Percentiles rank a stretch among this genome's conserved stretches.
phyloP scores from a whole-genome alignment of 2,329 filamentous ascomycete species.

The Alternaria arbusti region DNA sequence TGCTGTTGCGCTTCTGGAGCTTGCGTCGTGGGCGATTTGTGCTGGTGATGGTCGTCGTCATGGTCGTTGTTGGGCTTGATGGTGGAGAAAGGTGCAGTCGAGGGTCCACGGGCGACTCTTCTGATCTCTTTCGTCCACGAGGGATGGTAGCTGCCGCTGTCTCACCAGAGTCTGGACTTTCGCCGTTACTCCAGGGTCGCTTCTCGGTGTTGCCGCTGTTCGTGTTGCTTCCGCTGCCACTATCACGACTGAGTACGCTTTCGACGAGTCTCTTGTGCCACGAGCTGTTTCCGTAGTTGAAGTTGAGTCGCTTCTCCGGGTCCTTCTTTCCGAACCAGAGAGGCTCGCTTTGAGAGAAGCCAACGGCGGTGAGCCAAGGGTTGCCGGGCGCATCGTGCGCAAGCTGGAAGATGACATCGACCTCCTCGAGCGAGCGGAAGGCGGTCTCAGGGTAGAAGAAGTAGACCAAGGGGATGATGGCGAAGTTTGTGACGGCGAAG shows the following conservation, averaged over 20 bases:
- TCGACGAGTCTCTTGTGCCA: slow-evolving; percentile 33
- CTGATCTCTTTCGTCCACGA: background rate
- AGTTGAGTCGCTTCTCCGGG: slow-evolving; percentile 54
- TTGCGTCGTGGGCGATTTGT: background rate
- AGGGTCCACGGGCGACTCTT: slow-evolving; percentile 20
- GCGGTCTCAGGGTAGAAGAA: slow-evolving; percentile 68
- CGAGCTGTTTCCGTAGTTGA: slow-evolving; percentile 51
- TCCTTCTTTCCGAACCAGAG: slow-evolving; percentile 63
- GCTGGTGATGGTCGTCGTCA: slow-evolving; percentile 12
- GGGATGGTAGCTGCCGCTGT: background rate
- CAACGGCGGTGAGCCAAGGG: slow-evolving; percentile 56
- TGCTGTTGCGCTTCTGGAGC: slow-evolving; percentile 10
- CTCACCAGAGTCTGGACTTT: background rate
- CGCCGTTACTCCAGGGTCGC: background rate
- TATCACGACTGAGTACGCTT: slow-evolving; percentile 18
- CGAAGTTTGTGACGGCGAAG: slow-evolving; percentile 60
- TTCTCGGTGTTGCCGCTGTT: slow-evolving; percentile 8
- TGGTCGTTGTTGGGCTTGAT: slow-evolving; percentile 7
- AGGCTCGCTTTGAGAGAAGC: slow-evolving; percentile 58
- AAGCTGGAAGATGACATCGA: slow-evolving; percentile 68
- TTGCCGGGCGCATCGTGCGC: slow-evolving; percentile 57
- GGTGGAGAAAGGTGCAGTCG: background rate
- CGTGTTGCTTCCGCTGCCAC: slow-evolving; percentile 20
- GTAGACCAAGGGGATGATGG: slow-evolving; percentile 62
- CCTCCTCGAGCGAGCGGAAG: slow-evolving; percentile 66